Evolutionary conservation across 108 stramenopile species (phyloP).

Genomic region (Fragilaria radians): DNA sequence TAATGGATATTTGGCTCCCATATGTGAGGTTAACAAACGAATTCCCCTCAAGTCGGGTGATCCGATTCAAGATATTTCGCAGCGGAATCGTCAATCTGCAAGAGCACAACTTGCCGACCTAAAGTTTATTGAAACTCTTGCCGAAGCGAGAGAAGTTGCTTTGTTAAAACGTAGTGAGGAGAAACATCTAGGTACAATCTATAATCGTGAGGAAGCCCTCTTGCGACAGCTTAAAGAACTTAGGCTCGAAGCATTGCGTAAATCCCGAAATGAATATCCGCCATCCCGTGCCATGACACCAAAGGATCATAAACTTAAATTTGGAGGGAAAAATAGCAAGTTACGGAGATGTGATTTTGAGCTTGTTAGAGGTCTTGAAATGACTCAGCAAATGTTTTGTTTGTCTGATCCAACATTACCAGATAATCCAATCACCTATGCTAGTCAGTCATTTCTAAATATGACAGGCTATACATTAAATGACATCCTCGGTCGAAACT

Average conservation of each 20-base stretch:
- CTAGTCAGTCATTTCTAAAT: slow-evolving; percentile 43
- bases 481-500: slow-evolving; percentile 60
- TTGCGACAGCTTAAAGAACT: too few relatives aligned
- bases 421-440: slow-evolving; percentile 41
- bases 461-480: slow-evolving; percentile 57
- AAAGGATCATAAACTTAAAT: background rate
- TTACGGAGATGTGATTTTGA: slow-evolving; percentile 2
- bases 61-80: too few relatives aligned
- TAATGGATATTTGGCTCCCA: too few relatives aligned
- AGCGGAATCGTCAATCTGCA: too few relatives aligned
- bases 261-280: background rate
- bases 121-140: too few relatives aligned
- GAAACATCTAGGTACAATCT: too few relatives aligned
- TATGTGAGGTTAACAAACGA: too few relatives aligned
- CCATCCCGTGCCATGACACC: background rate
- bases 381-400: slow-evolving; percentile 11
- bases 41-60: too few relatives aligned
- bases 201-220: too few relatives aligned
- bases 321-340: background rate
- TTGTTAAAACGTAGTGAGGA: too few relatives aligned
- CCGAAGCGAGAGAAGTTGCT: too few relatives aligned
- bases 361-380: background rate
- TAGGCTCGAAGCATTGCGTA: background rate
- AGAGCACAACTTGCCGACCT: too few relatives aligned
- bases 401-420: slow-evolving; percentile 28